Percentiles rank a stretch among this genome's conserved stretches.
Conservation (phyloP, 2,329 filamentous ascomycete genomes). For the Microcyclosporella mali region DNA sequence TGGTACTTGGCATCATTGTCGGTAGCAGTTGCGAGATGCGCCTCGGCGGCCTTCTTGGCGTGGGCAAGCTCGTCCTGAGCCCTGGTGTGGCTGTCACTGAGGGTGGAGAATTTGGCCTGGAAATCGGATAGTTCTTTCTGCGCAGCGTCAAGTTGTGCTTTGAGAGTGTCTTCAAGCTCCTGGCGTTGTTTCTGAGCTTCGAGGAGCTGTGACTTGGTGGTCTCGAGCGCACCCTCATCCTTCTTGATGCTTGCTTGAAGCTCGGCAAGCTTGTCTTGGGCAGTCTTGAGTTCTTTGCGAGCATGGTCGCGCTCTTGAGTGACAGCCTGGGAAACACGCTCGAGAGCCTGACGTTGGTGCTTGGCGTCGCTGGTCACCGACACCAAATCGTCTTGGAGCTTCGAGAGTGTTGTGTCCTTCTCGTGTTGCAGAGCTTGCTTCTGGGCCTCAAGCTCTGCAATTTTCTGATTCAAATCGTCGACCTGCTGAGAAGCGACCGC, state of each 20-base stretch:
- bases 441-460: conserved; percentile 5
- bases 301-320: conserved; percentile 21
- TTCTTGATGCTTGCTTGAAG: conserved; percentile 10
- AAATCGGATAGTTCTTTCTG: conserved; percentile 4
- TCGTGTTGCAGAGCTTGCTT: conserved; percentile 5
- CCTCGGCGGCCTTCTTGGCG: conserved; percentile 9
- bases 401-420: conserved; percentile 2
- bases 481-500: conserved; percentile 5
- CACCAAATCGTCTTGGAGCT: conserved; percentile 4
- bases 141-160: conserved; percentile 10
- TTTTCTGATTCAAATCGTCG: conserved; percentile 4
- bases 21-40: conserved; percentile 8
- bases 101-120: conserved; percentile 7
- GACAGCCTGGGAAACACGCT: conserved; percentile 17
- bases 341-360: conserved; percentile 12
- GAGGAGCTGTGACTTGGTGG: conserved; percentile 9
- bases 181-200: conserved; percentile 8
- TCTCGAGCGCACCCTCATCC: conserved; percentile 10
- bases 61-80: conserved; percentile 11
- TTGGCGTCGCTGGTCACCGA: conserved; percentile 2
- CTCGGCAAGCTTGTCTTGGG: conserved; percentile 10
- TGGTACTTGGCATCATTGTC: conserved; percentile 11
- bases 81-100: conserved; percentile 9
- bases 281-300: conserved; percentile 14
- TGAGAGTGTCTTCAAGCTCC: conserved; percentile 10